Conservation (phyloP, 140 eudicot species). For the Erigeron philadelphicus region DNA sequence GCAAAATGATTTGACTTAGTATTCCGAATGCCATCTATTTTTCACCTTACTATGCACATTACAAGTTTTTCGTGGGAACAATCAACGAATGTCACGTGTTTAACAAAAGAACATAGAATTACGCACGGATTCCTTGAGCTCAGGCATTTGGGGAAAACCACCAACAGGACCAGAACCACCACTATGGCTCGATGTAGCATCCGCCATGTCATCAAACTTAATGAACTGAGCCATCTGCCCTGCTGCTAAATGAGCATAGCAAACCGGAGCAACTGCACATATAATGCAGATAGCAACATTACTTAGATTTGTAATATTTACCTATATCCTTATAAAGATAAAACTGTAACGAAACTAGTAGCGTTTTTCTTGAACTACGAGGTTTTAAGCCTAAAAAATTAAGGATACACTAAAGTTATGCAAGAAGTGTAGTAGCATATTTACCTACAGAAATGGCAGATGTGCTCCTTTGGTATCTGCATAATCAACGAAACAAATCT, state of each 20-base stretch:
- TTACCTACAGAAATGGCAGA: slow-evolving; percentile 74
- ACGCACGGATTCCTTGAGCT: slow-evolving; percentile 24
- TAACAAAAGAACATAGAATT: slow-evolving; percentile 36
- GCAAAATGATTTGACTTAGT: too few relatives aligned
- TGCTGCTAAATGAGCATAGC: slow-evolving; percentile 83
- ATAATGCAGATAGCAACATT: neutral
- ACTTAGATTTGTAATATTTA: neutral
- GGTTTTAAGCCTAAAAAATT: neutral
- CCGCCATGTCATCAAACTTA: slow-evolving; percentile 63
- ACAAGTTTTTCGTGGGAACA: too few relatives aligned
- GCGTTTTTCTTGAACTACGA: neutral
- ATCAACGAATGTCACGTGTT: neutral
- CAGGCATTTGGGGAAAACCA: slow-evolving; percentile 27
- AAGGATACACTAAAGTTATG: neutral
- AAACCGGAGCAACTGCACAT: slow-evolving; percentile 69
- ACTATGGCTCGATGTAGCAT: slow-evolving; percentile 49
- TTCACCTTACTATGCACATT: too few relatives aligned
- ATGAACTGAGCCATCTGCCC: slow-evolving; percentile 65
- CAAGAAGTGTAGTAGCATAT: slow-evolving; percentile 3
- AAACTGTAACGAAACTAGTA: slow-evolving; percentile 11
- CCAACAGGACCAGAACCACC: slow-evolving; percentile 34
- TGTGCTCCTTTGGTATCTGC: slow-evolving; percentile 87
- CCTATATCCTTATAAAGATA: neutral
- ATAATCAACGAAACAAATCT: slow-evolving; percentile 2
- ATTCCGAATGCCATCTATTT: too few relatives aligned